A percentile compares a stretch with the other conserved stretches of the same genome.
These are phyloP conservation scores for Dactylonectria macrodidyma DNA, from an alignment of 2,329 filamentous ascomycete genomes.

Conservation along the genomic window DNA sequence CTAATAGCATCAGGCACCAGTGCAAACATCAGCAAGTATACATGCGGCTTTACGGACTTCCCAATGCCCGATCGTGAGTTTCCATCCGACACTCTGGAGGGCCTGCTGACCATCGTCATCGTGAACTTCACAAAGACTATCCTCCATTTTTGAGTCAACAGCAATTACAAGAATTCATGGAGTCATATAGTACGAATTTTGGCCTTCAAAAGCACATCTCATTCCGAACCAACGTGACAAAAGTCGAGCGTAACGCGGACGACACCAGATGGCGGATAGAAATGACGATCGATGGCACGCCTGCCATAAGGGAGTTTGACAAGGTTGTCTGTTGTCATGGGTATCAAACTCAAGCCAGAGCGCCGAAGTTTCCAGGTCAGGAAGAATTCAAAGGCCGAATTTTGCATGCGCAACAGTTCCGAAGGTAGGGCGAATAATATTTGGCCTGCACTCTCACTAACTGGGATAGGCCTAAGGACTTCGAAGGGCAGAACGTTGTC, in stretches of 20 bases:
- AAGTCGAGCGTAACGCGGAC: conserved; percentile 46
- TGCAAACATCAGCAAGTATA: conserved; percentile 57
- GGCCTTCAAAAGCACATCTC: conserved; percentile 51
- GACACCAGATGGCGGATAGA: conserved; percentile 53
- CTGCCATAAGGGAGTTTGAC: conserved; percentile 49
- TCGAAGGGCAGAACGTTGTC: conserved; percentile 19
- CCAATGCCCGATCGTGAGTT: conserved; percentile 58
- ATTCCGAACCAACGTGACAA: conserved; percentile 51
- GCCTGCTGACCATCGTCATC: neutral
- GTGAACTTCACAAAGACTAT: conserved; percentile 42
- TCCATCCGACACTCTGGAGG: neutral
- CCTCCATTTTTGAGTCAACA: conserved; percentile 43
- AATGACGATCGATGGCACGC: conserved; percentile 43
- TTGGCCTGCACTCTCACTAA: neutral
- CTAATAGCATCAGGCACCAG: conserved; percentile 43
- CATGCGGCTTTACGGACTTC: conserved; percentile 58
- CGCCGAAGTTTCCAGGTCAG: conserved; percentile 50
- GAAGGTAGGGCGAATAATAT: conserved; percentile 37
- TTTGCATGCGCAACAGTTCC: conserved; percentile 53
- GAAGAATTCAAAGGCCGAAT: conserved; percentile 54
- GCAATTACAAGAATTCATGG: conserved; percentile 56
- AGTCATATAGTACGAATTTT: conserved; percentile 58
- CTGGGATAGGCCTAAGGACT: conserved; percentile 7
- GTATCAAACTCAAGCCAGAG: conserved; percentile 52
- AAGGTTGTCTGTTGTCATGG: conserved; percentile 52